Conservation (phyloP, 2,329 filamentous ascomycete genomes). For the Beauveria pseudobassiana region DNA sequence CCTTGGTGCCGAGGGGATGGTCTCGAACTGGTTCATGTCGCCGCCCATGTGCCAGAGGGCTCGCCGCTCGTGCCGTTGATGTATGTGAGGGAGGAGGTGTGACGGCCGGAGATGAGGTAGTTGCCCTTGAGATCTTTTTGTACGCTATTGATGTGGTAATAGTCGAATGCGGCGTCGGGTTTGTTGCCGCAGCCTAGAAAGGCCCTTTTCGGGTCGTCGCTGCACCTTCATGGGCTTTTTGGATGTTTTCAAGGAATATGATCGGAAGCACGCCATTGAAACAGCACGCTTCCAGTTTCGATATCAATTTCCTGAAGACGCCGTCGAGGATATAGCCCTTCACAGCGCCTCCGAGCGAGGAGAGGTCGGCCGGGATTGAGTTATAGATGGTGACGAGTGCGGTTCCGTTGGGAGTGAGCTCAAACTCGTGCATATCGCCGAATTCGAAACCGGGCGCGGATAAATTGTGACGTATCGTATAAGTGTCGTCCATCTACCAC, state of each 20-base stretch:
- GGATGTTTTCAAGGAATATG: constrained; percentile 13
- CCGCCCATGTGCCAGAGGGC: constrained; percentile 47
- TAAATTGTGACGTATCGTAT: constrained; percentile 7
- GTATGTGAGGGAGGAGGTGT: constrained; percentile 36
- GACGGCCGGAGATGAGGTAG: constrained; percentile 43
- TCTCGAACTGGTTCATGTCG: constrained; percentile 29
- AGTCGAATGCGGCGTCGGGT: constrained; percentile 35
- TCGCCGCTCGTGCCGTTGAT: constrained; percentile 37
- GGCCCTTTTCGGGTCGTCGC: constrained; percentile 9
- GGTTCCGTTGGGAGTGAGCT: constrained; percentile 28
- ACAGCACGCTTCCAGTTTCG: constrained; percentile 36
- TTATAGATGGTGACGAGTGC: constrained; percentile 30
- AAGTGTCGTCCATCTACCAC: constrained; percentile 10
- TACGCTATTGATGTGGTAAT: constrained; percentile 49
- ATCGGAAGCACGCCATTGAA: constrained; percentile 32
- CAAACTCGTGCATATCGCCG: constrained; percentile 33
- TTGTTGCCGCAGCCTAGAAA: constrained; percentile 17
- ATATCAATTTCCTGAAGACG: constrained; percentile 36
- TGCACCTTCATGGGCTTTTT: constrained; percentile 5
- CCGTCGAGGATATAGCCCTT: constrained; percentile 20
- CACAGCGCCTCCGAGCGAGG: constrained; percentile 16
- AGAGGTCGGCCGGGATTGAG: constrained; percentile 29
- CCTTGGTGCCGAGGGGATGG: constrained; percentile 21
- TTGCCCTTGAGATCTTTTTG: constrained; percentile 41
- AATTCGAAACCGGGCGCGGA: constrained; percentile 4